Evolutionary conservation across 768 basidiomycete species (phyloP).

Genomic region (Lactarius trivialis): DNA sequence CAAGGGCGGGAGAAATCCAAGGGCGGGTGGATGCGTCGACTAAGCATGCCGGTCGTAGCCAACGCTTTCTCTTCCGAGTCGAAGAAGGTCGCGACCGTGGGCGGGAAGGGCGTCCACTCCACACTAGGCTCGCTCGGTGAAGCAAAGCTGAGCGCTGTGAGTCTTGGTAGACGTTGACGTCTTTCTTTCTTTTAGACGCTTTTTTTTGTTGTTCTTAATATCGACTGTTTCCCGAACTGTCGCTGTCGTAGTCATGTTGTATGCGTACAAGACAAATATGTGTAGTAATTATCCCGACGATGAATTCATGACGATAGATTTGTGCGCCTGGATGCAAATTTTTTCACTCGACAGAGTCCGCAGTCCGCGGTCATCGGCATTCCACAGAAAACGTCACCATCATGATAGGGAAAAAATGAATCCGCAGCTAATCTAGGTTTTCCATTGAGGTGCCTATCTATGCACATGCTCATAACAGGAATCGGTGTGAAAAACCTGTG

Average conservation of each 20-base stretch:
- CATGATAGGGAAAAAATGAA: neutral
- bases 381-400: neutral
- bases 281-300: neutral
- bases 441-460: too few relatives aligned
- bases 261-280: neutral
- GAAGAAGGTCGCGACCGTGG: conserved; percentile 32
- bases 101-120: conserved; percentile 2
- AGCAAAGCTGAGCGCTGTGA: conserved; percentile 11
- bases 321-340: neutral
- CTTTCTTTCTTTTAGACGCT: neutral
- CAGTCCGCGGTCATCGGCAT: too few relatives aligned
- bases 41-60: conserved; percentile 65
- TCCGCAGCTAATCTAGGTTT: neutral
- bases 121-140: conserved; percentile 11
- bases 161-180: conserved; percentile 13
- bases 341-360: too few relatives aligned
- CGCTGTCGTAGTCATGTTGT: neutral
- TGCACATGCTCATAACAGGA: too few relatives aligned
- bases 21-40: conserved; percentile 66
- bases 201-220: neutral
- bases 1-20: conserved; percentile 50
- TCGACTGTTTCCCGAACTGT: neutral
- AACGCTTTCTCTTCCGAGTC: conserved; percentile 54
- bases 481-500: neutral
- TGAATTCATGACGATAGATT: neutral